Conservation (phyloP, 176 grass and related monocot genomes). For the Poa pratensis region DNA sequence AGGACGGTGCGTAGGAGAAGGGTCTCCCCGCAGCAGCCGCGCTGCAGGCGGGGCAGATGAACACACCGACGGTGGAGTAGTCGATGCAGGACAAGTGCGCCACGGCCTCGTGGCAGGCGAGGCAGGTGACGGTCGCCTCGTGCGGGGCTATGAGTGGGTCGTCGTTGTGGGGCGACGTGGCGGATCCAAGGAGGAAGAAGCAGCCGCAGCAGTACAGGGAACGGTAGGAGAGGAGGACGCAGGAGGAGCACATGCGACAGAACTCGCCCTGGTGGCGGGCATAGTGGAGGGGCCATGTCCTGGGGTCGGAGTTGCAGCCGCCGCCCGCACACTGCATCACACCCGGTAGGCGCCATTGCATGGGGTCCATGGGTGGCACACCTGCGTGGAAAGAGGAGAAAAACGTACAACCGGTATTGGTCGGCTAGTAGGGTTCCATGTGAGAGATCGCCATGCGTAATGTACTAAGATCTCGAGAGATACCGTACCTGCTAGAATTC, state of each 20-base stretch:
- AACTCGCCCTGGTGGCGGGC: constrained; percentile 42
- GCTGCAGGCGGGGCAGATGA: constrained; percentile 55
- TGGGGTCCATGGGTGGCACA: constrained; percentile 14
- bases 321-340: constrained; percentile 42
- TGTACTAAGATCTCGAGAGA: not conserved
- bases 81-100: constrained; percentile 54
- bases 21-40: constrained; percentile 1
- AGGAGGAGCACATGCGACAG: constrained; percentile 57
- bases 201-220: constrained; percentile 71
- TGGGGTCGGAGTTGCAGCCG: constrained; percentile 37
- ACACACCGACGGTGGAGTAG: not conserved
- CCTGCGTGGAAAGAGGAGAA: not conserved
- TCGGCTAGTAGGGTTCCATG: constrained; percentile 45
- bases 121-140: constrained; percentile 43
- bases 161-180: not conserved
- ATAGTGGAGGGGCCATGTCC: constrained; percentile 70
- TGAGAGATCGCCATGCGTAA: not conserved
- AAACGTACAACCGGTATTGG: not conserved
- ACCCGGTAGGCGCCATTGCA: not conserved
- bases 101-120: constrained; percentile 40
- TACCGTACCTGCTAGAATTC: not conserved
- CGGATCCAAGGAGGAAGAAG: constrained; percentile 45
- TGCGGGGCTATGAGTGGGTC: not conserved
- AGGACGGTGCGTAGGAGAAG: constrained; percentile 46
- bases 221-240: constrained; percentile 63